Percentiles rank a stretch among this genome's conserved stretches.
Conservation (phyloP, 2,329 filamentous ascomycete genomes). For the Aaosphaeria pasadenensis region DNA sequence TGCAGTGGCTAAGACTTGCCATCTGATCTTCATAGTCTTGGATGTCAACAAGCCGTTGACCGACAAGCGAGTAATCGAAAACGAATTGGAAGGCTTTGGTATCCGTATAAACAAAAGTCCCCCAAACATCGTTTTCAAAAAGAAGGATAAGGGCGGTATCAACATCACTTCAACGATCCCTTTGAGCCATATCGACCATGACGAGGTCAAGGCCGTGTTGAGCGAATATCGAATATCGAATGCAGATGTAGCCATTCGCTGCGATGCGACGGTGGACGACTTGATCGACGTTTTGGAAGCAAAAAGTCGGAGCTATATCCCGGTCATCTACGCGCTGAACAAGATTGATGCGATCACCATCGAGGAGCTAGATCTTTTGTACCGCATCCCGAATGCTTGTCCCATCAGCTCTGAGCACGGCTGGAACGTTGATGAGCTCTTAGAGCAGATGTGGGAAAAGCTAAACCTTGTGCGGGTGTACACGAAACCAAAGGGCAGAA, state of each 20-base stretch:
- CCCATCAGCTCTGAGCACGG: slow-evolving; percentile 94
- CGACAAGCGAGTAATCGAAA: slow-evolving; percentile 93
- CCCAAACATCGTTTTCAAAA: slow-evolving; percentile 98
- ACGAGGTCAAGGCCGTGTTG: slow-evolving; percentile 98
- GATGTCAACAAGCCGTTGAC: slow-evolving; percentile 98
- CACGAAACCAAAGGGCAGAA: slow-evolving; percentile 94
- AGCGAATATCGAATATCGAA: slow-evolving; percentile 94
- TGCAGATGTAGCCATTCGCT: slow-evolving; percentile 95
- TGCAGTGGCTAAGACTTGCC: slow-evolving; percentile 96
- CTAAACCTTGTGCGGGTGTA: slow-evolving; percentile 88
- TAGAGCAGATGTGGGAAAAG: slow-evolving; percentile 99
- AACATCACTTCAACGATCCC: slow-evolving; percentile 94
- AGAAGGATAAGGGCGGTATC: slow-evolving; percentile 98
- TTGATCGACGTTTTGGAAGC: slow-evolving; percentile 94
- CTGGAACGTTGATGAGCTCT: slow-evolving; percentile 95
- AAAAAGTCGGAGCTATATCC: slow-evolving; percentile 92
- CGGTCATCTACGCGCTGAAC: slow-evolving; percentile 98
- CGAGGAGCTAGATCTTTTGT: slow-evolving; percentile 92
- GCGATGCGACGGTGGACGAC: slow-evolving; percentile 96
- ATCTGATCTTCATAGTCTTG: slow-evolving; percentile 96
- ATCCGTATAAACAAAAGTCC: slow-evolving; percentile 97
- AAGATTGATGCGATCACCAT: slow-evolving; percentile 99
- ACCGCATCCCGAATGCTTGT: slow-evolving; percentile 94
- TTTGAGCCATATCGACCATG: slow-evolving; percentile 86
- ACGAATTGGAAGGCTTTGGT: slow-evolving; percentile 93